These are phyloP conservation scores for Polyplosphaeria fusca DNA, from an alignment of 495 filamentous ascomycete species.

Conservation along the genomic window DNA sequence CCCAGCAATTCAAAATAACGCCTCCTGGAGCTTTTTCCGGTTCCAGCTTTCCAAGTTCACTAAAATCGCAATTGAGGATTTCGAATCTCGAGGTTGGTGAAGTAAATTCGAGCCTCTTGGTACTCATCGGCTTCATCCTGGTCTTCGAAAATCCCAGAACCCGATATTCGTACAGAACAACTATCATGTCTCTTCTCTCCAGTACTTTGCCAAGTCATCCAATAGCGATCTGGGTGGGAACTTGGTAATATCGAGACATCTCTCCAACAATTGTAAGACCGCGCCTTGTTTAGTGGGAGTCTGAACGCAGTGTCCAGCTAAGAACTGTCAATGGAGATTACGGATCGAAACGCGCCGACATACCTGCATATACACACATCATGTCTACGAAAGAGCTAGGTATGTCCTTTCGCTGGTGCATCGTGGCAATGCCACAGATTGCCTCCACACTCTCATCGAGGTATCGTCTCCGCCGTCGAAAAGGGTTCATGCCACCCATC, in stretches of 20 bases:
- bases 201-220: conserved; percentile 8
- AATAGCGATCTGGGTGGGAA: conserved; percentile 16
- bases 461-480: conserved; percentile 10
- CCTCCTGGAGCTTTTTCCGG: too few relatives aligned
- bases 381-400: conserved; percentile 13
- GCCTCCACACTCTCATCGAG: conserved; percentile 15
- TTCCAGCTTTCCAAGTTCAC: too few relatives aligned
- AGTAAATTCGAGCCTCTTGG: too few relatives aligned
- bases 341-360: too few relatives aligned
- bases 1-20: too few relatives aligned
- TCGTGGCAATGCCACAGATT: conserved; percentile 18
- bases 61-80: too few relatives aligned
- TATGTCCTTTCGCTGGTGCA: conserved; percentile 10
- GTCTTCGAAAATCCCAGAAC: too few relatives aligned
- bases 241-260: conserved; percentile 4
- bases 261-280: conserved; percentile 6
- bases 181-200: conserved; percentile 11
- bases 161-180: too few relatives aligned
- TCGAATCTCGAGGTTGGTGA: too few relatives aligned
- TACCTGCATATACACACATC: conserved; percentile 11
- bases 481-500: conserved; percentile 5
- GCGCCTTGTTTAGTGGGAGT: conserved; percentile 4
- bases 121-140: too few relatives aligned
- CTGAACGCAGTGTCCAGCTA: conserved; percentile 21
- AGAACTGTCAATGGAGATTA: too few relatives aligned